Evolutionary conservation across 1,284 basidiomycete genomes (phyloP).

Genomic region (Pseudozyma pruni): DNA sequence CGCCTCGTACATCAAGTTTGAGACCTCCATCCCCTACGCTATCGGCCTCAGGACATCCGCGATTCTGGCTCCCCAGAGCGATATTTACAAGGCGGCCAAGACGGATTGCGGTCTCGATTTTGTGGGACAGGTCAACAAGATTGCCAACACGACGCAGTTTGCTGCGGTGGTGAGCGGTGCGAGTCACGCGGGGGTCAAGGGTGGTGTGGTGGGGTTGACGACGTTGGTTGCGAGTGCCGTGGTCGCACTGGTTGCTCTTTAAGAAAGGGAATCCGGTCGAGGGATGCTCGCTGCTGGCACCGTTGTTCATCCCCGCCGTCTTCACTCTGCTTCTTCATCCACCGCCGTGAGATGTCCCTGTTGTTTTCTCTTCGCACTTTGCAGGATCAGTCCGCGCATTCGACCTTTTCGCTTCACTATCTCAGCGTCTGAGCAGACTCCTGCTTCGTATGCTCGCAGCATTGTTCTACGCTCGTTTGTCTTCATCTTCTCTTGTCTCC

Average conservation of each 20-base stretch:
- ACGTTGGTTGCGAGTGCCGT: constrained; percentile 18
- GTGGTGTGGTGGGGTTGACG: constrained; percentile 5
- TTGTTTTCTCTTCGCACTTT: neutral
- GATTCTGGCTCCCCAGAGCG: constrained; percentile 53
- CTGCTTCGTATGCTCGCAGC: too few species aligned
- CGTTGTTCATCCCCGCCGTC: constrained; percentile 15
- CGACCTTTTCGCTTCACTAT: too few species aligned
- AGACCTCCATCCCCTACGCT: constrained; percentile 60
- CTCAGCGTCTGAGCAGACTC: too few species aligned
- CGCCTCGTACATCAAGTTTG: constrained; percentile 60
- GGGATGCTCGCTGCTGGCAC: constrained; percentile 25
- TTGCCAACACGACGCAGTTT: constrained; percentile 54
- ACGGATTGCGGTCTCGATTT: constrained; percentile 43
- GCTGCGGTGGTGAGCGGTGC: constrained; percentile 38
- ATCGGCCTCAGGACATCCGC: constrained; percentile 54
- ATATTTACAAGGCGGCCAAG: constrained; percentile 55
- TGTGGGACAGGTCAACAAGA: constrained; percentile 47
- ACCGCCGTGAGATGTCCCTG: too few species aligned
- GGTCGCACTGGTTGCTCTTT: constrained; percentile 24
- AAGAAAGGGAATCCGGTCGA: neutral
- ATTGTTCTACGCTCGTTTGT: neutral
- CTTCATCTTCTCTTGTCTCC: neutral
- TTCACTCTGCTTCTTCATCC: neutral
- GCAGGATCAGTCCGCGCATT: too few species aligned
- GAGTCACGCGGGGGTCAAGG: neutral